Base-by-base conservation (phyloP, 2,329 filamentous ascomycete genomes). In the Phaeosphaeriaceae sp. region DNA sequence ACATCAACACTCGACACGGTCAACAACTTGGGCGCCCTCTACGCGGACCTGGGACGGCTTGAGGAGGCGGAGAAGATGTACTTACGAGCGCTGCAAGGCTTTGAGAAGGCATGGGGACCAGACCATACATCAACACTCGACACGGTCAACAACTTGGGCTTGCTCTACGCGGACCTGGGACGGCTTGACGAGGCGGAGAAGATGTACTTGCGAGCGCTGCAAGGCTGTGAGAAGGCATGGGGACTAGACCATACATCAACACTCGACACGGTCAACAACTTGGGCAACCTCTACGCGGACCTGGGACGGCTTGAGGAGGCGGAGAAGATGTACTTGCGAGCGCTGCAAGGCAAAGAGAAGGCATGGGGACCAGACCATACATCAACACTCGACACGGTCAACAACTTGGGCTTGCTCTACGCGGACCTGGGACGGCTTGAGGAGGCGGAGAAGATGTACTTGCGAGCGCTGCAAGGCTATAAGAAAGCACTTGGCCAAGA, bases 221-320 rank as follows among this genome's bases (percentile, higher is more conserved):
- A 52, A 47, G 59, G 56, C 9, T 41, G 36, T 2, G 57, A 62
- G 52, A 45, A 60, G 45, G 49, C 49, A 47, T 34, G 30, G 28
- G 37, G 48, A 11, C 36, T 40, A 21, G 29, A 56, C 18, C 52
- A 56, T 30, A 47, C 52, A 46, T 55, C 55, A n/a, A 64, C 59
- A 43, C 48, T 51, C 15, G 2, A n/a, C 8, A 42, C 23, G 13
- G 42, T 50, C 23, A 50, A 47, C 32, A 50, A 42, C 48, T 33
- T 42, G 11, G 41, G 41, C 15, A 6, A 16, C n/a, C 47, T 50
- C 35, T 45, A 40, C 17, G 13, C 1, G 6, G 12, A 32, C 21
- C 39, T 42, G 43, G 48, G 39, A 26, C 26, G 20, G 48, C 28
- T 46, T 4, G 16, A 33, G 3, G 34, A 52, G 16, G 49, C 49